Conservation (phyloP, 2,329 filamentous ascomycete species). For the Phyllosticta citribraziliensis region DNA sequence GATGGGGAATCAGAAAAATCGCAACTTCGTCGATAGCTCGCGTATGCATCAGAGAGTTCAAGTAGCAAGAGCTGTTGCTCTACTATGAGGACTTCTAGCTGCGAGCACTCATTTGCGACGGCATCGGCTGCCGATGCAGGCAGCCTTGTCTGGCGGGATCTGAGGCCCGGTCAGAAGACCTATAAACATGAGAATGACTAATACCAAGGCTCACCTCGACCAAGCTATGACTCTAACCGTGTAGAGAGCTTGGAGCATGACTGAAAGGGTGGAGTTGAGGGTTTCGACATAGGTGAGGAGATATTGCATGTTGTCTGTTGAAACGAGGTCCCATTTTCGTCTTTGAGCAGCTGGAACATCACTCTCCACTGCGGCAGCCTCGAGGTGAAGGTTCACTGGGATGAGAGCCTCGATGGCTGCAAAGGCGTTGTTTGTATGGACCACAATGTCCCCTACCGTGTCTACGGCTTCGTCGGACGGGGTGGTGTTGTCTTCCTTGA, state of each 20-base stretch:
- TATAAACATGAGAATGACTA: not conserved
- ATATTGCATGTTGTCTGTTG: constrained; percentile 20
- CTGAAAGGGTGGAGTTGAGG: constrained; percentile 25
- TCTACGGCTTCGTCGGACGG: constrained; percentile 27
- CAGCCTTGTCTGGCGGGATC: constrained; percentile 5
- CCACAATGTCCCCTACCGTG: constrained; percentile 23
- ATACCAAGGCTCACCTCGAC: constrained; percentile 22
- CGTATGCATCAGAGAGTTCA: constrained; percentile 10
- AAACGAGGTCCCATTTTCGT: constrained; percentile 12
- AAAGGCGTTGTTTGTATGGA: constrained; percentile 22
- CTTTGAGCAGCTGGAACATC: constrained; percentile 2
- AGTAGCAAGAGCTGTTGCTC: constrained; percentile 30
- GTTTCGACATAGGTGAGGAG: constrained; percentile 26
- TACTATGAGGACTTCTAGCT: constrained; percentile 28
- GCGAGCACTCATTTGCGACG: constrained; percentile 26
- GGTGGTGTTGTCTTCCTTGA: constrained; percentile 28
- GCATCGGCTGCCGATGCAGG: constrained; percentile 17
- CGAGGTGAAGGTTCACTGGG: constrained; percentile 6
- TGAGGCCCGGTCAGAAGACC: not conserved
- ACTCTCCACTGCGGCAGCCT: constrained; percentile 6
- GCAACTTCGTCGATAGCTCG: constrained; percentile 1
- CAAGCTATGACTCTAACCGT: constrained; percentile 29
- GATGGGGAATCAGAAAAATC: constrained; percentile 2
- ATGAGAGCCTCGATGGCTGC: constrained; percentile 20
- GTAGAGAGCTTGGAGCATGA: constrained; percentile 29